A percentile compares a stretch with the other conserved stretches of the same genome.
phyloP scores from a whole-genome alignment of 345 rosid species.

The Lepidium didymum region DNA sequence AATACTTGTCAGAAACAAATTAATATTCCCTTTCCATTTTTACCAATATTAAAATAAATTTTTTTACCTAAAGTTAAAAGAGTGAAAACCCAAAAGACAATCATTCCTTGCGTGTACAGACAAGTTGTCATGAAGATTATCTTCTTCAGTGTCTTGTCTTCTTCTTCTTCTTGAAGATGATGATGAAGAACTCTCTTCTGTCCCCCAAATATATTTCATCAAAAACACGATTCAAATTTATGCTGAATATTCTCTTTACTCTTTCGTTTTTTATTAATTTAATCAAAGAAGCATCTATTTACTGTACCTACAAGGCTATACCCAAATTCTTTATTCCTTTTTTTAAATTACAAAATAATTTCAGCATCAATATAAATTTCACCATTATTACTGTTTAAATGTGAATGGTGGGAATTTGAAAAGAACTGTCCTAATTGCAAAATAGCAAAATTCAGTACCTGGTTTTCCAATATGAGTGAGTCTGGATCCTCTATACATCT shows the following conservation, averaged over 20 bases:
- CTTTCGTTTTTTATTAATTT: background rate
- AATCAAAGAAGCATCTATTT: slow-evolving; percentile 12
- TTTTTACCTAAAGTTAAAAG: slow-evolving; percentile 27
- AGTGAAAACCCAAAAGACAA: slow-evolving; percentile 32
- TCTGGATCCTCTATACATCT: slow-evolving; percentile 35
- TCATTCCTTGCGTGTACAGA: slow-evolving; percentile 34
- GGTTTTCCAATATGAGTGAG: slow-evolving; percentile 12
- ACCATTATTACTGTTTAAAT: background rate
- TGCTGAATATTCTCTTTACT: slow-evolving; percentile 29
- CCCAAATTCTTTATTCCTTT: background rate
- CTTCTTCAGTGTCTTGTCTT: slow-evolving; percentile 30
- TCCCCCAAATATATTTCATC: slow-evolving; percentile 3
- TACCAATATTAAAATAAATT: background rate
- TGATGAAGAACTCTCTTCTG: slow-evolving; percentile 31
- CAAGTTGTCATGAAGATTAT: slow-evolving; percentile 30
- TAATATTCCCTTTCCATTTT: slow-evolving; percentile 24
- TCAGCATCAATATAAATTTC: slow-evolving; percentile 2
- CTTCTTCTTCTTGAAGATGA: slow-evolving; percentile 29
- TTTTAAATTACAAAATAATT: slow-evolving; percentile 4
- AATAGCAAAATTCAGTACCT: slow-evolving; percentile 1
- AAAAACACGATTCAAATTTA: background rate
- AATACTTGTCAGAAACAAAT: slow-evolving; percentile 31
- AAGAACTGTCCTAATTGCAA: background rate
- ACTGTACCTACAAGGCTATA: slow-evolving; percentile 7
- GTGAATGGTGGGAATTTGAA: background rate